These are phyloP conservation scores for Cladosporium sphaerospermum DNA, from an alignment of 2,329 filamentous ascomycete species.

Conservation along the genomic window DNA sequence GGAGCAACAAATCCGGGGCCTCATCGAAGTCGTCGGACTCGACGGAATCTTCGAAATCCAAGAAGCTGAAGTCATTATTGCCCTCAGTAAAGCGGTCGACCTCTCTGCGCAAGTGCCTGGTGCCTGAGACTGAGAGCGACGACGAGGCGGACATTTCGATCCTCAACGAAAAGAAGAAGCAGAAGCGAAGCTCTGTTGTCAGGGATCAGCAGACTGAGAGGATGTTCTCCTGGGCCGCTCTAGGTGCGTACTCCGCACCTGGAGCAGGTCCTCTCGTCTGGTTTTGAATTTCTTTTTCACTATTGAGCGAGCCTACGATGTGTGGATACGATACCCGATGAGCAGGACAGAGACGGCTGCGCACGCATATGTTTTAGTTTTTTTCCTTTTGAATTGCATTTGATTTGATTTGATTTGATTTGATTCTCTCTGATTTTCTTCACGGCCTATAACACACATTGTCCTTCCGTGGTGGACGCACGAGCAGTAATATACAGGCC, in stretches of 20 bases:
- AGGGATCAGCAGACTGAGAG: background rate
- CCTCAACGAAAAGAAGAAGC: background rate
- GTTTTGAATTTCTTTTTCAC: background rate
- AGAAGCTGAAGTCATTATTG: background rate
- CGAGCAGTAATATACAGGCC: background rate
- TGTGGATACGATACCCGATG: no score
- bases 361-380: no score
- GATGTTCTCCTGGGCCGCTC: background rate
- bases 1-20: background rate
- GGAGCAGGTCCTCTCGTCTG: background rate
- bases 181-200: background rate
- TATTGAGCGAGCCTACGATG: no score
- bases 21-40: background rate
- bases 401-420: background rate
- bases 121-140: background rate
- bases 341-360: no score
- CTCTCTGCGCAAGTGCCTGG: background rate
- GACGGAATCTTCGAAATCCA: background rate
- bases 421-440: background rate
- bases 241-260: background rate
- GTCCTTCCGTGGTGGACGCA: background rate
- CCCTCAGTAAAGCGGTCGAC: background rate
- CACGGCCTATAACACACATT: background rate
- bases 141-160: background rate
- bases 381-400: background rate